Percentiles rank a stretch among this genome's conserved stretches.
These are phyloP conservation scores for Parastagonospora nodorum DNA, from an alignment of 2,329 filamentous ascomycete genomes.

Conservation along the genomic window DNA sequence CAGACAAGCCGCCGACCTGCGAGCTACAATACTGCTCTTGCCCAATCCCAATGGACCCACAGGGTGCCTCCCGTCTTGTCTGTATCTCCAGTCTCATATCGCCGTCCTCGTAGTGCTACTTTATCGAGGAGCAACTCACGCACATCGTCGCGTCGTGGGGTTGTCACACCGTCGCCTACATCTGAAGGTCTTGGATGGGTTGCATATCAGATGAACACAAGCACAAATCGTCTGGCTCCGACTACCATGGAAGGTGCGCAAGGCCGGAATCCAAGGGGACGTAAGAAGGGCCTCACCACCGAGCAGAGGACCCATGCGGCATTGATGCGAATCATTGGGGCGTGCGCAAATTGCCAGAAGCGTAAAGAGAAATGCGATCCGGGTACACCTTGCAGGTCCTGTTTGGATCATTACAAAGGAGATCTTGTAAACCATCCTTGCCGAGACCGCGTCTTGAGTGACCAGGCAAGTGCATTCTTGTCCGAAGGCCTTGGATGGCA, in stretches of 20 bases:
- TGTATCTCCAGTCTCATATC: slow-evolving; percentile 29
- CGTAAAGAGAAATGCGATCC: slow-evolving; percentile 47
- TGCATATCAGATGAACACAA: slow-evolving; percentile 39
- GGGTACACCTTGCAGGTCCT: slow-evolving; percentile 47
- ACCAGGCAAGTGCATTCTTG: slow-evolving; percentile 36
- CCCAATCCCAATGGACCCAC: slow-evolving; percentile 16
- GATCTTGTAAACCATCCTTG: slow-evolving; percentile 45
- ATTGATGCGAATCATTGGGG: slow-evolving; percentile 42
- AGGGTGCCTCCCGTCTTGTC: slow-evolving; percentile 31
- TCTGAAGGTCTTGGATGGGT: slow-evolving; percentile 41
- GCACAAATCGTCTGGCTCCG: slow-evolving; percentile 38
- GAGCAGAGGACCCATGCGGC: slow-evolving; percentile 43
- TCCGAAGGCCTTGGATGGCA: slow-evolving; percentile 44
- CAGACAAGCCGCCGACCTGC: slow-evolving; percentile 19
- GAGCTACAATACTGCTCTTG: slow-evolving; percentile 13
- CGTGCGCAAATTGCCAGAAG: slow-evolving; percentile 44
- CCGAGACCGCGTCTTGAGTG: slow-evolving; percentile 36
- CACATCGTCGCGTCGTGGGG: slow-evolving; percentile 25
- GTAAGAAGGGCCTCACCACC: slow-evolving; percentile 38
- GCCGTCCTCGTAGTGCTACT: slow-evolving; percentile 23
- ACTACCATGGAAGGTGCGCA: slow-evolving; percentile 30
- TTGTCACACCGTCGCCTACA: slow-evolving; percentile 34
- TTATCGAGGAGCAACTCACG: slow-evolving; percentile 35
- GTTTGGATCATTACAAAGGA: slow-evolving; percentile 45
- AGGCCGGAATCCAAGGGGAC: slow-evolving; percentile 36